Base-by-base conservation (phyloP, 352 stramenopile genomes). In the Pythium grandisporangium region DNA sequence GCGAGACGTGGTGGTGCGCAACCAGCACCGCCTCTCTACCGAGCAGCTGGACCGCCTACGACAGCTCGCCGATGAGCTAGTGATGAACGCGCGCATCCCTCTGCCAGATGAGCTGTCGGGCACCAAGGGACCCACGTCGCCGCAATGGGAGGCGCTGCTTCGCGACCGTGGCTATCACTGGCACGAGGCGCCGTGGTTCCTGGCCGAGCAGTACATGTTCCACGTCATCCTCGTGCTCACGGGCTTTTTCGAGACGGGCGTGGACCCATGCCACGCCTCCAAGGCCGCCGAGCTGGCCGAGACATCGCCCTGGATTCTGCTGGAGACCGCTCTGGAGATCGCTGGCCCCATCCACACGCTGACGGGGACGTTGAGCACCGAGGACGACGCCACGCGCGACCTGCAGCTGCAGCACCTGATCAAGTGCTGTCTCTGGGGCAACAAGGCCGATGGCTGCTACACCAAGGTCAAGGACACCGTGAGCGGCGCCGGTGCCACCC, bases 401-500 rank as follows among this genome's bases (percentile, higher is more conserved):
- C 61, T 62, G 6, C 51, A 66, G 42, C 53, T 88, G 10, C 55
- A 66, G 43, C 56, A 62, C 2, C 61, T 83, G 10, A 63, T 89
- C 45, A 89, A 83, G 55, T 51, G 84, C 33, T 81, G 70, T 55
- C 40, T 88, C 16, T 88, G 75, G 67, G 75, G 75, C 21, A 89
- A 89, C 53, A 84, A 84, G 45, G 72, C 75, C 17, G 75, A 86
- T 40, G 72, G 72, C 11, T 82, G 69, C 48, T 83, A 89, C 58
- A 89, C 76, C 44, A 48, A 68, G 21, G 72, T 86, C 16, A 84
- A 85, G 38, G 67, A 81, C 43, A 77, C 75, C 12, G 60, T 88
- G 14, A 83, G 56, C 39, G 75, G 70, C 22, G 57, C 53, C 0
- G 46, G 63, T 27, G 74, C 66, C 0, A 74, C 69, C 22, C 49